Conservation (phyloP, 192 early-diverging fungal species). For the Paraglomus brasilianum region DNA sequence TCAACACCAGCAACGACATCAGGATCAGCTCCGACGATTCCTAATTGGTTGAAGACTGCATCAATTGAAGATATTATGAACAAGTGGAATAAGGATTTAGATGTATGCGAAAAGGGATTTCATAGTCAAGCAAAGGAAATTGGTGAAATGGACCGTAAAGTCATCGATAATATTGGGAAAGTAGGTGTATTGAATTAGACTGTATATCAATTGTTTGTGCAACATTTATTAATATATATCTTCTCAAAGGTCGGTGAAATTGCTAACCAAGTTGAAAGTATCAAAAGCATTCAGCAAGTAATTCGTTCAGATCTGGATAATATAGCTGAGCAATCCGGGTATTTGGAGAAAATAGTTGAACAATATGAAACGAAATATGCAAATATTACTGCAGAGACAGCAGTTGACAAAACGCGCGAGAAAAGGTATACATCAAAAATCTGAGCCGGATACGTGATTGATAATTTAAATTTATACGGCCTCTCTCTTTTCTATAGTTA, state of each 20-base stretch:
- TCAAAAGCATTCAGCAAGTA: conserved; percentile 72
- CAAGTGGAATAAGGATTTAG: conserved; percentile 85
- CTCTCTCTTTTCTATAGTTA: conserved; percentile 67
- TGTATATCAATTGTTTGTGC: conserved; percentile 10
- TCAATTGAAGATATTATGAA: conserved; percentile 90
- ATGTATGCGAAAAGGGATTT: conserved; percentile 77
- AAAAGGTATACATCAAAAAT: conserved; percentile 38
- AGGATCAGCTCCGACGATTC: conserved; percentile 42
- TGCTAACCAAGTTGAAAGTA: conserved; percentile 67
- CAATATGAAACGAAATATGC: conserved; percentile 75
- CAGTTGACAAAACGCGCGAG: conserved; percentile 43
- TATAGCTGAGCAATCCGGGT: conserved; percentile 83
- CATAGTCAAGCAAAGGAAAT: conserved; percentile 83
- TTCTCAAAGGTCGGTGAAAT: conserved; percentile 65
- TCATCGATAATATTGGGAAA: conserved; percentile 81
- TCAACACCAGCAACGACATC: conserved; percentile 39
- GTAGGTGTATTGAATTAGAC: conserved; percentile 42
- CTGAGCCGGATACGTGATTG: conserved; percentile 59
- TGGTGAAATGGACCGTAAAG: conserved; percentile 77
- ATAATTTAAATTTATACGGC: conserved; percentile 13
- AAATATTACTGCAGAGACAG: conserved; percentile 44
- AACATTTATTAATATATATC: conserved; percentile 10
- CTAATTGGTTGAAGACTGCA: conserved; percentile 72
- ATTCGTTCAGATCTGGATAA: conserved; percentile 86
- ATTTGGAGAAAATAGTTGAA: conserved; percentile 74